These are phyloP conservation scores for Bruguiera sexangula DNA, from an alignment of 345 rosid species.

Conservation along the genomic window DNA sequence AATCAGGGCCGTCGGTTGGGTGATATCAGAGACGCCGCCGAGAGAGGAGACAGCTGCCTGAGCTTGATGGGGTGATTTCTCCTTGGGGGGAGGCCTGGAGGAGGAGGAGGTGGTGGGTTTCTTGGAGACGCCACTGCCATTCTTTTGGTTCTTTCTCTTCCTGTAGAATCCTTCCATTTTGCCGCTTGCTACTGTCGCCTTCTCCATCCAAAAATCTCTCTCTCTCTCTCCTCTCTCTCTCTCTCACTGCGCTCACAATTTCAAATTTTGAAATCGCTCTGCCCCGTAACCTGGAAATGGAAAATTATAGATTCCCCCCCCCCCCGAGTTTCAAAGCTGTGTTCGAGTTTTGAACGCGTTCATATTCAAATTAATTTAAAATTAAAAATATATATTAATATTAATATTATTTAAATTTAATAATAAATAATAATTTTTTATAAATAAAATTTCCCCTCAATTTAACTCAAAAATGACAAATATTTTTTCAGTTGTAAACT, in stretches of 20 bases:
- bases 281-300: constrained; percentile 10
- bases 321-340: too few species aligned
- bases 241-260: not conserved
- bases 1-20: constrained; percentile 3
- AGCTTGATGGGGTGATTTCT: not conserved
- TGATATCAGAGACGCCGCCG: constrained; percentile 5
- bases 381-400: too few species aligned
- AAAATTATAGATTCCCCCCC: too few species aligned
- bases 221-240: too few species aligned
- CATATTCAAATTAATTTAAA: too few species aligned
- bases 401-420: too few species aligned
- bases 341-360: too few species aligned
- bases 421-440: too few species aligned
- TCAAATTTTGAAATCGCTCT: not conserved
- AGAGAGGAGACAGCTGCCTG: not conserved
- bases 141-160: not conserved
- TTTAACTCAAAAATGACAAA: too few species aligned
- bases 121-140: not conserved
- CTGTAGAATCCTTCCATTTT: constrained; percentile 10
- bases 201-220: not conserved
- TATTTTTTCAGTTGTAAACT: too few species aligned
- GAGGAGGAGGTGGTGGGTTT: not conserved
- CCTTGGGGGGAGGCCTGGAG: not conserved
- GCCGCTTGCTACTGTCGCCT: not conserved
- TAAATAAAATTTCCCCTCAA: too few species aligned